Percentiles rank a stretch among this genome's conserved stretches.
Evolutionary conservation across 2,329 filamentous ascomycete species (phyloP).

Genomic region (Fusarium newnesense): DNA sequence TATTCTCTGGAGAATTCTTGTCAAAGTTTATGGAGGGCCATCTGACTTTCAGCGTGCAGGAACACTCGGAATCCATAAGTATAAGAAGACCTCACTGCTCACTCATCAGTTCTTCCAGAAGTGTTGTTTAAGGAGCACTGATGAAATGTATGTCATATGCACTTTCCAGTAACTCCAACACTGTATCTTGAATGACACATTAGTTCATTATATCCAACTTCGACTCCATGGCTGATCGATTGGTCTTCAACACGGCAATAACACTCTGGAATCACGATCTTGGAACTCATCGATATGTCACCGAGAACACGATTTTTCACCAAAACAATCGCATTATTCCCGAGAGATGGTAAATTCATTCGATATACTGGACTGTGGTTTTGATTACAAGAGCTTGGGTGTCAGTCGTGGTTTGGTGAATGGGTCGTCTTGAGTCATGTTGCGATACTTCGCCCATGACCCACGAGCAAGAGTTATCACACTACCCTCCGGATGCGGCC

Average conservation of each 20-base stretch:
- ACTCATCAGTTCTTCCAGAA: not conserved
- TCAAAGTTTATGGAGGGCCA: conserved; percentile 29
- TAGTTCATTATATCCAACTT: not conserved
- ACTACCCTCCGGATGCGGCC: not conserved
- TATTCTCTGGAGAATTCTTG: conserved; percentile 36
- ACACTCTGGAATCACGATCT: not conserved
- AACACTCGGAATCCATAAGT: not conserved
- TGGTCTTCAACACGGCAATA: not conserved
- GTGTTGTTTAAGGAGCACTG: not conserved
- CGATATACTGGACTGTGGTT: not conserved
- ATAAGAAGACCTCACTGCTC: conserved; percentile 25
- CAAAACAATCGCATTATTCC: not conserved
- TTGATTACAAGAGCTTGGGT: conserved; percentile 16
- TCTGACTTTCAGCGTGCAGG: conserved; percentile 18
- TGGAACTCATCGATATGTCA: conserved; percentile 7
- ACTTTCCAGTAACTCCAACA: not conserved
- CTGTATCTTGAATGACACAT: not conserved
- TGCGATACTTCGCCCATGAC: not conserved
- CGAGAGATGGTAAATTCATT: not conserved
- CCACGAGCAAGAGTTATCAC: conserved; percentile 22
- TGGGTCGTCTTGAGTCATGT: conserved; percentile 4
- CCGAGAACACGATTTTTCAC: not conserved
- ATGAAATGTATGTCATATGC: too few relatives aligned
- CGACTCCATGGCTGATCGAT: not conserved
- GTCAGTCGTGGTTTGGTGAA: not conserved